Evolutionary conservation across 108 stramenopile genomes (phyloP), one percentile per base, ranked within the genome.

Genomic region (Cyclotella atomus): DNA sequence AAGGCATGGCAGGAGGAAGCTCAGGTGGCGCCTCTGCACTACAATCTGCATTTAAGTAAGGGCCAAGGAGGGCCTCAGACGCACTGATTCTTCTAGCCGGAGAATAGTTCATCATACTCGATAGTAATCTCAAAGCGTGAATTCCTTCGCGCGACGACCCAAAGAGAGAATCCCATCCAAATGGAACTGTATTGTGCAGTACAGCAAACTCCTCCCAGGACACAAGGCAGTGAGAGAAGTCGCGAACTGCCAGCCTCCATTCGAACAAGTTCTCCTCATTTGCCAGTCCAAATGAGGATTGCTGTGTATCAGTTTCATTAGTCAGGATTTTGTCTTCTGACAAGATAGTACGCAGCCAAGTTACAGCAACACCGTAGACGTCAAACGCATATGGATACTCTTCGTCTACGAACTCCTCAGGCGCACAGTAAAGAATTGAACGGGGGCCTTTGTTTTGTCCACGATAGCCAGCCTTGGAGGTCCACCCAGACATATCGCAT

Each of bases 331-430:
- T 33, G 36, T 75, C 73, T 14, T 70, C 79, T 14, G 68, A 52
- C 41, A 80, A 43, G n/a, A 75, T 29, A 29, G 60, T 63, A 46
- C 73, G 57, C n/a, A 80, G 59, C 79, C 79, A 80, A 9, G 79
- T 80, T 46, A 80, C 62, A 14, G 79, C 79, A 7, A 55, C 67
- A 0, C 63, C 32, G 28, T 80, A 80, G 12, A 80, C 12, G 29
- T 80, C 79, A 63, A 80, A 80, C 43, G 79, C 73, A 69, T 80
- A 80, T 1, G 79, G 79, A 28, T 69, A 43, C 38, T 75, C 68
- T 38, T 67, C 73, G 19, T 80, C 19, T 3, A 75, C 68, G 55
- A 80, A 80, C 35, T 80, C 79, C 20, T 80, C 79, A 1, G 79
- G 79, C 10, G 79, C 73, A 45, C 79, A 80, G 36, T 80, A 76